Percentiles rank a stretch among this genome's conserved stretches.
These are phyloP conservation scores for Paramecium tetraurelia DNA, from an alignment of 73 alveolate genomes.

Conservation along the genomic window DNA sequence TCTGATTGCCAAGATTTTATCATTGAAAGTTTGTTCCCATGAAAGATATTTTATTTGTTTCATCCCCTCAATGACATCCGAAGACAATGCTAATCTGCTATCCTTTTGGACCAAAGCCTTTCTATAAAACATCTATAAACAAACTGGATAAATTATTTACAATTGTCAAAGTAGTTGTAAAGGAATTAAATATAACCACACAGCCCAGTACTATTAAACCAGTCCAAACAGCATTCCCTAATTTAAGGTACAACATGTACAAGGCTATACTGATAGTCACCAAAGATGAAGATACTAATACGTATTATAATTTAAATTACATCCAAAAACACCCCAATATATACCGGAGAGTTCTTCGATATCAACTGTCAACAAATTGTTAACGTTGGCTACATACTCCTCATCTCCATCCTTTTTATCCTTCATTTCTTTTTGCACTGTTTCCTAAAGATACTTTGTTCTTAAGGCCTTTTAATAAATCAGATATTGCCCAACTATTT, in stretches of 20 bases:
- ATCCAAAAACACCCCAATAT: slow-evolving; percentile 47
- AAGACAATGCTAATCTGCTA: slow-evolving; percentile 44
- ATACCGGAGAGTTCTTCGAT: slow-evolving; percentile 26
- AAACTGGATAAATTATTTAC: not conserved
- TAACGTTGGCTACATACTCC: slow-evolving; percentile 48
- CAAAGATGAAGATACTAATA: not conserved
- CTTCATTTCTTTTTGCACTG: not conserved
- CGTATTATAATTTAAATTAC: not conserved
- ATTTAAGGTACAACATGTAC: slow-evolving; percentile 12
- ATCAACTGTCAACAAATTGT: slow-evolving; percentile 57
- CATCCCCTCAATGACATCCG: slow-evolving; percentile 64
- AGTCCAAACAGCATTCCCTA: slow-evolving; percentile 43
- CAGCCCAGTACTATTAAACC: slow-evolving; percentile 21
- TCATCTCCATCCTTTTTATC: slow-evolving; percentile 48
- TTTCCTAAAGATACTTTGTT: slow-evolving; percentile 32
- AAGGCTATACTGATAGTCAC: not conserved
- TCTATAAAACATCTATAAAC: slow-evolving; percentile 16
- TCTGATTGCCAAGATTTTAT: slow-evolving; percentile 47
- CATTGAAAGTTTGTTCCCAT: slow-evolving; percentile 56
- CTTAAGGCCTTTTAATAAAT: slow-evolving; percentile 12
- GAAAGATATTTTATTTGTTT: slow-evolving; percentile 49
- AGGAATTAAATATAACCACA: not conserved
- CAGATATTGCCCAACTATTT: slow-evolving; percentile 27
- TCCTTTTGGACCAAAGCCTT: slow-evolving; percentile 29
- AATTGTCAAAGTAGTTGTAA: slow-evolving; percentile 21